These are phyloP conservation scores for Rhododendron ovatum DNA, from an alignment of 148 eudicot species.

Conservation along the genomic window DNA sequence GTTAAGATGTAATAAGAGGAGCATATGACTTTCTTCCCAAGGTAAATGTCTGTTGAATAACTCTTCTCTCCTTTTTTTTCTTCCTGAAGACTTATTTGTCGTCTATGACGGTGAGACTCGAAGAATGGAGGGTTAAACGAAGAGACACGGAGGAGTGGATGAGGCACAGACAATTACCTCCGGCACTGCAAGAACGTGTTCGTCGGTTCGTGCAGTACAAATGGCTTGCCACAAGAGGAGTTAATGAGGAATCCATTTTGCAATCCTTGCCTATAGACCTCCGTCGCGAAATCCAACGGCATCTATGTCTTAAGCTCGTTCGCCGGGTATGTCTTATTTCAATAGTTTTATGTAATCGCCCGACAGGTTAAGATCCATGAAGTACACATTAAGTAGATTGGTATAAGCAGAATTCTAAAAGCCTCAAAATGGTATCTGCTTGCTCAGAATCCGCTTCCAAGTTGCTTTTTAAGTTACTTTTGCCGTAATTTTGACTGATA, in stretches of 20 bases:
- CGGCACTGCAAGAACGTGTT: conserved; percentile 69
- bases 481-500: not conserved
- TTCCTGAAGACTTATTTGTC: conserved; percentile 57
- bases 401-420: not conserved
- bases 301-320: conserved; percentile 81
- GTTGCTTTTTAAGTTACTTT: not conserved
- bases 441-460: not conserved
- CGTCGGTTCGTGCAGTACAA: conserved; percentile 65
- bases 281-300: conserved; percentile 80
- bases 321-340: conserved; percentile 66
- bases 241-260: conserved; percentile 67
- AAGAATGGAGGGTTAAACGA: conserved; percentile 80
- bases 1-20: not conserved
- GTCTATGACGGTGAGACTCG: conserved; percentile 70
- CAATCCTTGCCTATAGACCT: conserved; percentile 73
- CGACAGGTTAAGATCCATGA: not conserved
- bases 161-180: conserved; percentile 83
- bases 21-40: not conserved
- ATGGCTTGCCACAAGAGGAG: conserved; percentile 90
- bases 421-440: not conserved
- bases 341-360: not conserved
- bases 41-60: not conserved
- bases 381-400: not conserved
- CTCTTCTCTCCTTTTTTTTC: not conserved
- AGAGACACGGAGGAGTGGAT: conserved; percentile 96